These are phyloP conservation scores for Nemania serpens DNA, from an alignment of 2,329 filamentous ascomycete species.

Conservation along the genomic window DNA sequence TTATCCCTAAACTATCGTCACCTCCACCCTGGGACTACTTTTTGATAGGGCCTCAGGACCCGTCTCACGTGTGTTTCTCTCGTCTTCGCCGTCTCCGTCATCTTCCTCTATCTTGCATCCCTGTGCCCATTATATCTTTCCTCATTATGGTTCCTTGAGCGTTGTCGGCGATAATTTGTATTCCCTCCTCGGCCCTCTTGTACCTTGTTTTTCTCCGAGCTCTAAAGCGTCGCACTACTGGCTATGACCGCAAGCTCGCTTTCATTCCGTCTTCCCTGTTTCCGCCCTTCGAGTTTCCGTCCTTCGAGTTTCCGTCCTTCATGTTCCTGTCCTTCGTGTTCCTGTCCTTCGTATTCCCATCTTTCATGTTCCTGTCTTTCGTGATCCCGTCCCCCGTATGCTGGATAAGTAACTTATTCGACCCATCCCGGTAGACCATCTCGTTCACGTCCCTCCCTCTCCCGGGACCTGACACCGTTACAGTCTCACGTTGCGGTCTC, in stretches of 20 bases:
- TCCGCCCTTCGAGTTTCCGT: too few species aligned
- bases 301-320: too few species aligned
- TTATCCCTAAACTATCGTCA: not conserved
- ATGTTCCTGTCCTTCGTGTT: too few species aligned
- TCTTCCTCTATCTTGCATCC: not conserved
- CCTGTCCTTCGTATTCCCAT: too few species aligned
- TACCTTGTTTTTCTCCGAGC: not conserved
- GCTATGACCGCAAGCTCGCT: not conserved
- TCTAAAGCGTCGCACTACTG: not conserved
- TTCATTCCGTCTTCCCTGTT: not conserved
- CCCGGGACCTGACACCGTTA: constrained; percentile 5
- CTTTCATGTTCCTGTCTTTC: too few species aligned
- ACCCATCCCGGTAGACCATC: not conserved
- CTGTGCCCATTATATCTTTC: not conserved
- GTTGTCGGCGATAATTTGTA: not conserved
- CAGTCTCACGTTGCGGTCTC: not conserved
- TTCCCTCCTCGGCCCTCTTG: not conserved
- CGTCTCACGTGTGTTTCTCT: not conserved
- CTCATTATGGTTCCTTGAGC: not conserved
- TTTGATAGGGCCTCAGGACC: too few species aligned
- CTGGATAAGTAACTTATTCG: constrained; percentile 1
- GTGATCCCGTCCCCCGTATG: not conserved
- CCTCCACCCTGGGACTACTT: not conserved
- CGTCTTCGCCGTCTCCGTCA: not conserved
- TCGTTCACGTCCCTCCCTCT: constrained; percentile 3